A percentile compares a stretch with the other conserved stretches of the same genome.
Evolutionary conservation across 2,329 filamentous ascomycete genomes (phyloP).

Genomic region (Beauveria scarabaeidicola): DNA sequence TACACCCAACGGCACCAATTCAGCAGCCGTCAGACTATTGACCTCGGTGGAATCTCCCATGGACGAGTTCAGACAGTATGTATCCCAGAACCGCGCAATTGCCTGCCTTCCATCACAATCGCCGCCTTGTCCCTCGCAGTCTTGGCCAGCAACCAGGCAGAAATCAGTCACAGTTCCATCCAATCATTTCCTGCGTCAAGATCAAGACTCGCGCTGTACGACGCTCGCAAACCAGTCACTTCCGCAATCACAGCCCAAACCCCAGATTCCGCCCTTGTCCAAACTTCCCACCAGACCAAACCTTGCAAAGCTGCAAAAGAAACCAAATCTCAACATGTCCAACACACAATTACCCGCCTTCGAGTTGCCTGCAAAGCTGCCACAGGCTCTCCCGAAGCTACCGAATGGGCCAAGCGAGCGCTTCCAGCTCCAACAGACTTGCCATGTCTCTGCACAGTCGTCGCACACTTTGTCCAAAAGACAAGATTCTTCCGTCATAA

Average conservation of each 20-base stretch:
- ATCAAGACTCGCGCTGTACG: neutral
- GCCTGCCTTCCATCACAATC: conserved; percentile 12
- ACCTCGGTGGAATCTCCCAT: conserved; percentile 52
- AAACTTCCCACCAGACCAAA: conserved; percentile 2
- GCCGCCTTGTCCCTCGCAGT: neutral
- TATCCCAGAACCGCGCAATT: conserved; percentile 22
- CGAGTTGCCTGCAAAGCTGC: conserved; percentile 23
- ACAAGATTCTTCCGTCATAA: neutral
- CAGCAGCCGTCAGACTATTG: conserved; percentile 50
- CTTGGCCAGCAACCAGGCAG: conserved; percentile 6
- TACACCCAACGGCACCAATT: conserved; percentile 38
- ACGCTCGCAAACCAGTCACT: neutral
- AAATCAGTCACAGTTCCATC: conserved; percentile 7
- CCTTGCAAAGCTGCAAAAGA: conserved; percentile 44
- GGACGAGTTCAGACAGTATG: conserved; percentile 45
- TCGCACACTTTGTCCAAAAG: too few relatives aligned
- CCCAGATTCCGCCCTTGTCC: neutral
- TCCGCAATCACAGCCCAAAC: neutral
- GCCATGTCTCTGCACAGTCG: neutral
- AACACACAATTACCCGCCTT: conserved; percentile 21
- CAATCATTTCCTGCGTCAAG: neutral
- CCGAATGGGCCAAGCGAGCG: conserved; percentile 39
- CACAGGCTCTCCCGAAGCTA: conserved; percentile 38
- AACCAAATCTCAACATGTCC: conserved; percentile 18
- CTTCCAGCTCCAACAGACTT: conserved; percentile 14